A percentile compares a stretch with the other conserved stretches of the same genome.
Conservation (phyloP, 1,139 yeast genomes). For the Candida glucosophila region DNA sequence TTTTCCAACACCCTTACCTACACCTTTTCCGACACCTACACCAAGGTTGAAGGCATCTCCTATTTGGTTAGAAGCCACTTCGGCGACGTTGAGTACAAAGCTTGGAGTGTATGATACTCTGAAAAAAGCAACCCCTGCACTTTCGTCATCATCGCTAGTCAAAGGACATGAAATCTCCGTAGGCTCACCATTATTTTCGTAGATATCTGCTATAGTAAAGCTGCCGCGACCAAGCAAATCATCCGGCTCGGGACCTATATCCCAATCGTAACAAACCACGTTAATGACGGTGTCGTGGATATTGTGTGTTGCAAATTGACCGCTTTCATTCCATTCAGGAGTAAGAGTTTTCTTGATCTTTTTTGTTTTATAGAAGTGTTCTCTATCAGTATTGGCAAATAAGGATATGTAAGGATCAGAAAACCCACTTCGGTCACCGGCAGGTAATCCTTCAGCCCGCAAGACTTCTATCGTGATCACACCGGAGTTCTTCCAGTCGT, state of each 20-base stretch:
- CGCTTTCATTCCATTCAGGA: constrained; percentile 76
- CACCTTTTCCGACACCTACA: constrained; percentile 32
- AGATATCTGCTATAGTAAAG: constrained; percentile 52
- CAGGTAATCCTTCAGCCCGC: constrained; percentile 60
- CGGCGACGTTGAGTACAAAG: constrained; percentile 45
- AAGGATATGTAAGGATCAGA: constrained; percentile 85
- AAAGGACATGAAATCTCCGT: constrained; percentile 47
- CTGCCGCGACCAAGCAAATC: constrained; percentile 69
- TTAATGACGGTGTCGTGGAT: constrained; percentile 53
- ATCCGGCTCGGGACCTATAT: constrained; percentile 77
- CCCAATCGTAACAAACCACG: constrained; percentile 78
- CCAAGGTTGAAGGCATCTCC: constrained; percentile 26
- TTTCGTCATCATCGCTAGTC: constrained; percentile 43
- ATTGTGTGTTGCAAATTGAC: constrained; percentile 44
- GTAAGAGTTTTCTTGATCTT: constrained; percentile 76
- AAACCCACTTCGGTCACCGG: constrained; percentile 85
- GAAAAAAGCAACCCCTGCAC: constrained; percentile 57
- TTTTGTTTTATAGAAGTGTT: constrained; percentile 61
- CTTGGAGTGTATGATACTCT: constrained; percentile 61
- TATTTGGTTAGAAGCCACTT: constrained; percentile 24
- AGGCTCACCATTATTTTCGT: constrained; percentile 39
- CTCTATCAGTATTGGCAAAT: constrained; percentile 52
- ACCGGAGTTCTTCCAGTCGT: constrained; percentile 73
- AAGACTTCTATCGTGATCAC: constrained; percentile 52
- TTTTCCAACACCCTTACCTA: constrained; percentile 31